Conservation (phyloP, 768 basidiomycete genomes). For the Sutorius australiensis region DNA sequence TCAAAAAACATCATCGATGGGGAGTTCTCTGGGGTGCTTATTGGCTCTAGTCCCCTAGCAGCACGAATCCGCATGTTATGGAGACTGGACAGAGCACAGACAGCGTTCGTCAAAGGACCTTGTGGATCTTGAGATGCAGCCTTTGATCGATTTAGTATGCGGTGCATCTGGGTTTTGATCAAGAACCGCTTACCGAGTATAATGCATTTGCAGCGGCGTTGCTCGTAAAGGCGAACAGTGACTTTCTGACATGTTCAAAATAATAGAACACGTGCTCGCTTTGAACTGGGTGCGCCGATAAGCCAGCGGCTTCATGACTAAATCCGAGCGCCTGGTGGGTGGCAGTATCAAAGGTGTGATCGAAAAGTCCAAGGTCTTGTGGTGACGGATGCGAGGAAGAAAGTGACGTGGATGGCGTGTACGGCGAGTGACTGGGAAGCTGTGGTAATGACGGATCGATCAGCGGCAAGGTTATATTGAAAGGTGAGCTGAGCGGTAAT, state of each 20-base stretch:
- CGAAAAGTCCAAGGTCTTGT: slow-evolving; percentile 31
- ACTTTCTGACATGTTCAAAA: slow-evolving; percentile 64
- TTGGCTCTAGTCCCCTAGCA: slow-evolving; percentile 57
- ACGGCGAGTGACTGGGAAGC: slow-evolving; percentile 29
- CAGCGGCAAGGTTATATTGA: slow-evolving; percentile 24
- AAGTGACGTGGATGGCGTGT: slow-evolving; percentile 33
- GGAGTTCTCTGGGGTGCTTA: slow-evolving; percentile 52
- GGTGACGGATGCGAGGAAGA: slow-evolving; percentile 35
- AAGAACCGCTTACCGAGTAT: slow-evolving; percentile 50
- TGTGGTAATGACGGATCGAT: slow-evolving; percentile 29
- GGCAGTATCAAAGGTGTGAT: slow-evolving; percentile 34
- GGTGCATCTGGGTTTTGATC: slow-evolving; percentile 1
- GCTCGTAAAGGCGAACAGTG: slow-evolving; percentile 64
- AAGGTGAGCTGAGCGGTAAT: slow-evolving; percentile 31
- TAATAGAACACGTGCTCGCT: slow-evolving; percentile 68
- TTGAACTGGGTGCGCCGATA: slow-evolving; percentile 43
- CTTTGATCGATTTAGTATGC: slow-evolving; percentile 20
- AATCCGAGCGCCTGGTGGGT: slow-evolving; percentile 30
- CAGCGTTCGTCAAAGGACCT: slow-evolving; percentile 67
- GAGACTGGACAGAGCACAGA: slow-evolving; percentile 72
- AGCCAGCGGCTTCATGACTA: slow-evolving; percentile 15
- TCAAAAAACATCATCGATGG: slow-evolving; percentile 64
- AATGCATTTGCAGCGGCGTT: slow-evolving; percentile 60
- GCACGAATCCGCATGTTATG: slow-evolving; percentile 62
- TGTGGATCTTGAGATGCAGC: slow-evolving; percentile 62